These are phyloP conservation scores for Termitomyces sp. DNA, from an alignment of 768 basidiomycete species.

Conservation along the genomic window DNA sequence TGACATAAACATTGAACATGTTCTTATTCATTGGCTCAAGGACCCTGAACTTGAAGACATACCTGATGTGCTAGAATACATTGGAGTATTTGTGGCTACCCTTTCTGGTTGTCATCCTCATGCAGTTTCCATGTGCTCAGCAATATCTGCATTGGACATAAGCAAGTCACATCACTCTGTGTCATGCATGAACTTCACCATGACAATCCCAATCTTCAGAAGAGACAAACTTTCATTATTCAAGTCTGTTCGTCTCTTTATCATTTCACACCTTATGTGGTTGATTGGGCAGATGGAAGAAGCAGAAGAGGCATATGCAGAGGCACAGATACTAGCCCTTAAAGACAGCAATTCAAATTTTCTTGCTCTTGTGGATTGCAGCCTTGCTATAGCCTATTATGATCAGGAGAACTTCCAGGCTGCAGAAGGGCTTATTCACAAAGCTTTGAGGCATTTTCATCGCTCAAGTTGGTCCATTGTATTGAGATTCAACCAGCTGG, in stretches of 20 bases:
- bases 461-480: not conserved
- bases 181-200: too few species aligned
- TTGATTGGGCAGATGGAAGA: not conserved
- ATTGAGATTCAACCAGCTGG: fast-evolving
- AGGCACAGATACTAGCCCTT: not conserved
- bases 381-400: not conserved
- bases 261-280: not conserved
- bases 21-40: not conserved
- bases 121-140: not conserved
- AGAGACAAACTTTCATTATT: not conserved
- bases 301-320: too few species aligned
- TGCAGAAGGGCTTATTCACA: not conserved
- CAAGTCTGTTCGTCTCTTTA: not conserved
- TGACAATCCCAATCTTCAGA: not conserved
- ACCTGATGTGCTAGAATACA: too few species aligned
- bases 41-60: too few species aligned
- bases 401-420: not conserved
- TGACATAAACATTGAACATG: too few species aligned
- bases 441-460: not conserved
- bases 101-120: not conserved
- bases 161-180: not conserved
- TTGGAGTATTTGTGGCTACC: not conserved
- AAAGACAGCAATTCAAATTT: fast-evolving
- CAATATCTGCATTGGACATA: not conserved
- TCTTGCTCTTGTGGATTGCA: not conserved